These are phyloP conservation scores for Microglena sp. DNA, from an alignment of 139 green algal genomes.

Conservation along the genomic window DNA sequence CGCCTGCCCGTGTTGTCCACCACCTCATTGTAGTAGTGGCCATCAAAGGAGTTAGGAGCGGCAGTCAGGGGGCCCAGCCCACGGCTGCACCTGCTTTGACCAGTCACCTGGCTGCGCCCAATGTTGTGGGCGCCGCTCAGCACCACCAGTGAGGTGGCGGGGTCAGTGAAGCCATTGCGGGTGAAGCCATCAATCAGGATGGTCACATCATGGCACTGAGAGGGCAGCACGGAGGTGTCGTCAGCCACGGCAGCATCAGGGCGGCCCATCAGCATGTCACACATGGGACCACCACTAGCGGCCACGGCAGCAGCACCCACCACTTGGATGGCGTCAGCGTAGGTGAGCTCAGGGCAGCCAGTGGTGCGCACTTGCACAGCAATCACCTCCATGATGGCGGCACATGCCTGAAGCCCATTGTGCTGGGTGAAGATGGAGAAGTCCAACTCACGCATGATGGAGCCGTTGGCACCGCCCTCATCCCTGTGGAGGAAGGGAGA, in stretches of 20 bases:
- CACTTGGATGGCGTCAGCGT: conserved; percentile 1
- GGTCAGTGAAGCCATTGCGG: conserved; percentile 8
- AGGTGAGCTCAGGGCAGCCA: too few relatives aligned
- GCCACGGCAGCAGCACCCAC: background rate
- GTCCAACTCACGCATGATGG: too few relatives aligned
- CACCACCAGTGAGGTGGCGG: background rate
- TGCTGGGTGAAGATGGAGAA: too few relatives aligned
- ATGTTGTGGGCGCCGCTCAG: conserved; percentile 12
- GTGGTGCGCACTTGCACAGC: too few relatives aligned
- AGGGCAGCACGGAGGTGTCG: background rate
- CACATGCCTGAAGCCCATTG: too few relatives aligned
- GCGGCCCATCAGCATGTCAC: conserved; percentile 4
- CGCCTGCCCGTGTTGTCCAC: background rate
- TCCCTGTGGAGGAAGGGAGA: too few relatives aligned
- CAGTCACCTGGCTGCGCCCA: background rate
- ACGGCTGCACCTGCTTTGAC: background rate
- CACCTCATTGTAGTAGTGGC: conserved; percentile 14
- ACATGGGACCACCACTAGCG: background rate
- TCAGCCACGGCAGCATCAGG: background rate
- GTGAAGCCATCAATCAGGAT: background rate
- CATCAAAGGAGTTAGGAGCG: conserved; percentile 2
- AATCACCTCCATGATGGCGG: too few relatives aligned
- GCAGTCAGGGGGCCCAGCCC: background rate
- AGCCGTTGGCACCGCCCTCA: too few relatives aligned
- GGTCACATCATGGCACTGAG: background rate